Base-by-base conservation (phyloP, 2,329 filamentous ascomycete genomes). In the Ophiostoma tasmaniense region DNA sequence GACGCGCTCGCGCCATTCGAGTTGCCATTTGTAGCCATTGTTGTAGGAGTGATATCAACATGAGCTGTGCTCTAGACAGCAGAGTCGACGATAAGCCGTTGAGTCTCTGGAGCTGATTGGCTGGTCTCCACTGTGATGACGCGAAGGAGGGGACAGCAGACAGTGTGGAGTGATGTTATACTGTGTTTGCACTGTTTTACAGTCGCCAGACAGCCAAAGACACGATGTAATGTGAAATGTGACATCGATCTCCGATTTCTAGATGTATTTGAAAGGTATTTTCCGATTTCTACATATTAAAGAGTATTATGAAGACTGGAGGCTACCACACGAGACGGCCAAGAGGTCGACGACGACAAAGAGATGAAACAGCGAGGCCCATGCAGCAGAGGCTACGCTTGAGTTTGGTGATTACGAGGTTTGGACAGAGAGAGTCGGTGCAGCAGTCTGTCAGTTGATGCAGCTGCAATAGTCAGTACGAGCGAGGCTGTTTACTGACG, bases 1-100 rank as follows among this genome's bases (percentile, higher is more conserved):
- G 62, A 22, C 33, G 65, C 61, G 30, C 30, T 33, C 33, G 61
- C 61, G 20, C 8, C 17, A 7, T 30, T 45, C 2, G 35, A 66
- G 35, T 45, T 52, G 59, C 65, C 39, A 35, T 68, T 39, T 39
- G 62, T 30, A 66, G 62, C 66, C 69, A 70, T 70, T 33, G 45
- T 13, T 59, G 22, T 20, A n/a, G n/a, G n/a, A 33, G 17, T 20
- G 42, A 45, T 45, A 45, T 45, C 17, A 45, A 45, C 7, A 42
- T 6, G 17, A 45, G 42, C 7, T 45, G 20, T n/a, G 10, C 37
- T 39, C 3, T 39, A 2, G 17, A n/a, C n/a, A 45, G 20, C 42
- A 39, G 37, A 39, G 11, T 39, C 37, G 33, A 14, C 10, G 55
- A 28, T 30, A 61, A 30, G 25, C 25, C 13, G 61, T 13, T 14